A percentile compares a stretch with the other conserved stretches of the same genome.
Conservation (phyloP, 805 yeast genomes). For the Cyberlindnera saturnus region DNA sequence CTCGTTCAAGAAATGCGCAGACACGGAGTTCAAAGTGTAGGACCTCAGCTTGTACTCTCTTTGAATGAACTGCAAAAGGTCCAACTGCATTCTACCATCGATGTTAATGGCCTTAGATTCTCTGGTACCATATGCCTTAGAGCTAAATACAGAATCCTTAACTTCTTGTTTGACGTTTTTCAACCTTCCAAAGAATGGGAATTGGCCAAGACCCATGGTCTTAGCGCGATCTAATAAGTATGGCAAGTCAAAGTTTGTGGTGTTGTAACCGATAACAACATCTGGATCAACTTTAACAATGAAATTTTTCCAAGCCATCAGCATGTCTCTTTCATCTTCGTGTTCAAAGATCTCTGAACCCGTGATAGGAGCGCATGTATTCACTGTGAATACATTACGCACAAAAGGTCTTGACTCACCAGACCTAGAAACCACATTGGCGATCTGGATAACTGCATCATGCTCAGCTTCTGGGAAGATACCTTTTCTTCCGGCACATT, state of each 20-base stretch:
- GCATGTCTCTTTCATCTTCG: slow-evolving; percentile 74
- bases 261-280: slow-evolving; percentile 93
- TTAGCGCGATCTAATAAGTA: slow-evolving; percentile 83
- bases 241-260: slow-evolving; percentile 92
- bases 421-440: slow-evolving; percentile 81
- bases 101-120: slow-evolving; percentile 88
- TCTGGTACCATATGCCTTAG: slow-evolving; percentile 94
- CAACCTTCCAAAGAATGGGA: slow-evolving; percentile 87
- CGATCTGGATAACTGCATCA: slow-evolving; percentile 96
- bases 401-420: slow-evolving; percentile 89
- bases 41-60: slow-evolving; percentile 93
- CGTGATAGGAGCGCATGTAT: slow-evolving; percentile 86
- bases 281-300: slow-evolving; percentile 86
- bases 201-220: slow-evolving; percentile 55
- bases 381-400: slow-evolving; percentile 89
- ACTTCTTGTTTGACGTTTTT: slow-evolving; percentile 63
- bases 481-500: slow-evolving; percentile 97
- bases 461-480: slow-evolving; percentile 91
- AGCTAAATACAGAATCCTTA: slow-evolving; percentile 77
- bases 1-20: slow-evolving; percentile 88
- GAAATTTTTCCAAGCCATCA: slow-evolving; percentile 81
- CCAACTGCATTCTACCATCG: slow-evolving; percentile 95
- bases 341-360: slow-evolving; percentile 85
- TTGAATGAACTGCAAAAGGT: slow-evolving; percentile 85
- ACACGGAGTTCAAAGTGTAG: slow-evolving; percentile 90